Base-by-base conservation (phyloP, 2,329 filamentous ascomycete species). In the Parascedosporium putredinis region DNA sequence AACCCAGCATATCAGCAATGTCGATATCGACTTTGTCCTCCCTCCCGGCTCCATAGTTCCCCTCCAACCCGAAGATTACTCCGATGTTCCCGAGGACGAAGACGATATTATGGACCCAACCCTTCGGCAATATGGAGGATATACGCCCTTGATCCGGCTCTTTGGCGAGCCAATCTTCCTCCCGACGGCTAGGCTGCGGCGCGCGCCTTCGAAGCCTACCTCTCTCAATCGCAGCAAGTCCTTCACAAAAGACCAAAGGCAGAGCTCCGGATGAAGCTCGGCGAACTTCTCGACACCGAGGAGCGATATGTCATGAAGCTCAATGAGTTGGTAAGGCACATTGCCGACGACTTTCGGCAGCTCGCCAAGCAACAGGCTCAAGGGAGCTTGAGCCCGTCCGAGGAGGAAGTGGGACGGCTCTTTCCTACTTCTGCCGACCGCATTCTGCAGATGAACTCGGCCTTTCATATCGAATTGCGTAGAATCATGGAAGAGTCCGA, bases 281-380 rank as follows among this genome's bases (percentile, higher is more conserved):
- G 80, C 52, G 93, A 98, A 64, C 70, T 97, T 52, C 79, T 96
- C 29, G 87, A 95, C 59, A 98, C 93, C 0, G 93, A 98, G 64
- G 88, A 93, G 62, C 84, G 88, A 64, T 98, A 97, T 65, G 88
- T 98, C 38, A 76, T 78, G 58, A 96, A 97, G 64, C 68, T 98
- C 51, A 80, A 86, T 54, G 86, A 93, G 56, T 69, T 98, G 53
- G 85, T 95, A 38, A 81, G 86, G 54, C 80, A 84, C 52, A 81
- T 96, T 25, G 88, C 88, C 23, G 79, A 81, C 50, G 86, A 94
- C 54, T 90, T 94, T 58, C 81, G 86, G 27, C 71, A 83, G 47
- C 84, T 81, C 54, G 83, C 84, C 3, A 80, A 75, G 57, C 69
- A 69, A 25, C 76, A 76, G 57, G 65, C 71, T 10, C 62, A 73